A percentile compares a stretch with the other conserved stretches of the same genome.
phyloP scores from a whole-genome alignment of 768 basidiomycete genomes.

The Termitomyces sp. region DNA sequence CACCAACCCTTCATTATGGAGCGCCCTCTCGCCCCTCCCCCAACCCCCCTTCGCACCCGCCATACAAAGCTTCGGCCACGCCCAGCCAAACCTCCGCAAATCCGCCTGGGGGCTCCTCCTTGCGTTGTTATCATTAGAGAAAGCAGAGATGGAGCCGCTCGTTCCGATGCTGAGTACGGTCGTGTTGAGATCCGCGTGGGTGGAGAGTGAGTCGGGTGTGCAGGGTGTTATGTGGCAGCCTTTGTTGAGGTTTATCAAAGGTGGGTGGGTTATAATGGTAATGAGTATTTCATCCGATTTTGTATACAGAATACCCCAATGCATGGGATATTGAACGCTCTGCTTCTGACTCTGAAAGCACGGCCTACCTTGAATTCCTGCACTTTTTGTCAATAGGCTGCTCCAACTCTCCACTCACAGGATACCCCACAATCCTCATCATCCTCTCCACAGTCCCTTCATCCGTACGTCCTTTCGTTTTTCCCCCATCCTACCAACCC shows the following conservation, averaged over 20 bases:
- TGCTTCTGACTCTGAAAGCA: too few species aligned
- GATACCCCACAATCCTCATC: slow-evolving; percentile 80
- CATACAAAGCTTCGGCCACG: slow-evolving; percentile 50
- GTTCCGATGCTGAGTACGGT: slow-evolving; percentile 51
- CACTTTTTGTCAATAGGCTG: slow-evolving; percentile 78
- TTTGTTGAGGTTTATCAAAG: slow-evolving; percentile 65
- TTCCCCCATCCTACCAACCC: not conserved
- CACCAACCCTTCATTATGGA: slow-evolving; percentile 57
- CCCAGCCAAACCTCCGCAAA: slow-evolving; percentile 70
- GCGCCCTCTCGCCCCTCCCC: slow-evolving; percentile 21
- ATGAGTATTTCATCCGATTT: too few species aligned
- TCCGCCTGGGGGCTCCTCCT: slow-evolving; percentile 62
- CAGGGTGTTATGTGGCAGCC: slow-evolving; percentile 69
- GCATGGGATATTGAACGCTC: slow-evolving; percentile 55
- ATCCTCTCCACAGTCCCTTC: slow-evolving; percentile 79
- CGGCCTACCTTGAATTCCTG: slow-evolving; percentile 70
- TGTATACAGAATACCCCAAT: slow-evolving; percentile 63
- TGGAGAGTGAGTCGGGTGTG: slow-evolving; percentile 70
- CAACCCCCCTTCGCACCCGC: too few species aligned
- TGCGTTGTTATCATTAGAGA: slow-evolving; percentile 39
- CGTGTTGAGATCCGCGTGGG: slow-evolving; percentile 61
- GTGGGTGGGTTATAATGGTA: too few species aligned
- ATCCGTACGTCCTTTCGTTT: slow-evolving; percentile 33
- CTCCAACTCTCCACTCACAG: slow-evolving; percentile 70
- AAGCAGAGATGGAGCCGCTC: slow-evolving; percentile 24